These are phyloP conservation scores for Graphiopsis chlorocephala DNA, from an alignment of 2,329 filamentous ascomycete genomes.

Conservation along the genomic window DNA sequence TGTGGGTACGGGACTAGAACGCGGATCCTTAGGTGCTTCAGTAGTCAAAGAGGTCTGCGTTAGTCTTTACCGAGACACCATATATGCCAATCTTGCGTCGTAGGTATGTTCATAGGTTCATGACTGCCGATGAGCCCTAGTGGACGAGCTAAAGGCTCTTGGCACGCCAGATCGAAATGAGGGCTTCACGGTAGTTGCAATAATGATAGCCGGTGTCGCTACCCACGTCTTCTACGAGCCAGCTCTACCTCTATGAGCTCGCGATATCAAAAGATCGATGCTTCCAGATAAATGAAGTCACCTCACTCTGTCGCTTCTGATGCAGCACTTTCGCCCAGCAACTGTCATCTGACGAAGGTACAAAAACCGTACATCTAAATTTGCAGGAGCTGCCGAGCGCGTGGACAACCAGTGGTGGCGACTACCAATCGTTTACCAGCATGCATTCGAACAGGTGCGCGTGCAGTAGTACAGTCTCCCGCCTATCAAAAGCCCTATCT, in stretches of 20 bases:
- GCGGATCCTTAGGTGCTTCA: neutral
- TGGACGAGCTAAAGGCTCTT: neutral
- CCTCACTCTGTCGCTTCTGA: neutral
- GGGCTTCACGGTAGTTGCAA: neutral
- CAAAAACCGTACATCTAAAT: neutral
- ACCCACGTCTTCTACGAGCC: neutral
- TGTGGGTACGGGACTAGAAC: neutral
- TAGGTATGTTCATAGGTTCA: neutral
- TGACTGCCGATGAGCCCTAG: neutral
- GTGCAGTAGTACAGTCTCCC: neutral
- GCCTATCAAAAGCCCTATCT: neutral
- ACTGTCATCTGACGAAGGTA: neutral
- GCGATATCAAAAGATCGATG: neutral
- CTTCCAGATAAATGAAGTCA: neutral
- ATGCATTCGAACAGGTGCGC: neutral
- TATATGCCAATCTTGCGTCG: neutral
- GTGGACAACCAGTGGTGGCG: neutral
- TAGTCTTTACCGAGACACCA: neutral
- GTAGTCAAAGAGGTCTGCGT: neutral
- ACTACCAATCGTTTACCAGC: neutral
- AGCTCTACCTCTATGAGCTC: too few relatives aligned
- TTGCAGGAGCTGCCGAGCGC: neutral
- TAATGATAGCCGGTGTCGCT: neutral
- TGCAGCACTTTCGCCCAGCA: neutral
- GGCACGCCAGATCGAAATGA: neutral